Percentiles rank a stretch among this genome's conserved stretches.
These are phyloP conservation scores for Chytriomyces sp. DNA, from an alignment of 192 early-diverging fungal species.

Conservation along the genomic window DNA sequence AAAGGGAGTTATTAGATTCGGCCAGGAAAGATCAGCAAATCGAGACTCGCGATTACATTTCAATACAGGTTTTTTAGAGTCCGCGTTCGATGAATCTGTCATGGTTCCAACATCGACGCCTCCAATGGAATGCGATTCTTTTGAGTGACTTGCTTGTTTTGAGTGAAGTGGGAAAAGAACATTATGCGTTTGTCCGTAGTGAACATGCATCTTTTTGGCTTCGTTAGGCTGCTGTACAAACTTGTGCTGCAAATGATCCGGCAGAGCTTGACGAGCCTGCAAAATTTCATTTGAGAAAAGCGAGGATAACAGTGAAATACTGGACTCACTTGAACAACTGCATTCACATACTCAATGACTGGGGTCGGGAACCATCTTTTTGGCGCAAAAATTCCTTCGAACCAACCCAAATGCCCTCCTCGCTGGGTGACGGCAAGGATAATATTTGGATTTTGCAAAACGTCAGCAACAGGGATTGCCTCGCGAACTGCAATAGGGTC, in stretches of 20 bases:
- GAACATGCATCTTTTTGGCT: not conserved
- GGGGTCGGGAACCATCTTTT: slow-evolving; percentile 48
- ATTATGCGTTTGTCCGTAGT: not conserved
- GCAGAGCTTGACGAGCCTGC: not conserved
- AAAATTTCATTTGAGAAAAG: not conserved
- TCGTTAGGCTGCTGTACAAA: not conserved
- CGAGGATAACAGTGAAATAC: not conserved
- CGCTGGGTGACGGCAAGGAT: slow-evolving; percentile 76
- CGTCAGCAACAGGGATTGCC: slow-evolving; percentile 74
- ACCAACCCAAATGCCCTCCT: slow-evolving; percentile 95
- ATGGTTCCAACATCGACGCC: not conserved
- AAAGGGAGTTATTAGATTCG: not conserved
- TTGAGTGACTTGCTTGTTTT: not conserved
- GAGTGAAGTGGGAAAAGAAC: not conserved
- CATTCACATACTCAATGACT: slow-evolving; percentile 51
- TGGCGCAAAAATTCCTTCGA: slow-evolving; percentile 49
- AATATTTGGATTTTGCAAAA: slow-evolving; percentile 76
- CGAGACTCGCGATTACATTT: not conserved
- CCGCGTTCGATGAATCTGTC: not conserved
- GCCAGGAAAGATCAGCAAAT: not conserved
- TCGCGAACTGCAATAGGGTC: slow-evolving; percentile 82
- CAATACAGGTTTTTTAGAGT: not conserved
- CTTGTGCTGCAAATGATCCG: not conserved
- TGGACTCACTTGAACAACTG: slow-evolving; percentile 45
- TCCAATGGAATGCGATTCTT: not conserved